Conservation (phyloP, 306 rosid species). For the Cicer cuneatum region DNA sequence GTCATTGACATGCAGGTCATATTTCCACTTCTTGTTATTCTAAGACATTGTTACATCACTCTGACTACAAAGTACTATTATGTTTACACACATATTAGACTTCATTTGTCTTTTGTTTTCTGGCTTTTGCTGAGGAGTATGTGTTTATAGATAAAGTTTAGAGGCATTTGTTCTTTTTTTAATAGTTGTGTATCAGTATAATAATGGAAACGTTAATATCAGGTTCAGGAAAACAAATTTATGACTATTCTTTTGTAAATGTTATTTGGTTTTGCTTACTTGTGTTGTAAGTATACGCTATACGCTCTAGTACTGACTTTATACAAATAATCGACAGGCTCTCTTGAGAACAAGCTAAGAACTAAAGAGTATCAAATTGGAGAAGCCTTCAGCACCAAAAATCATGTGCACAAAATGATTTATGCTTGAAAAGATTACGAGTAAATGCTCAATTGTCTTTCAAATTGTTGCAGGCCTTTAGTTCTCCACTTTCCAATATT, state of each 20-base stretch:
- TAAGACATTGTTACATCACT: constrained; percentile 13
- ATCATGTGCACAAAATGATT: background rate
- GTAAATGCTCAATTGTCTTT: too few species aligned
- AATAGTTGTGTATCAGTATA: background rate
- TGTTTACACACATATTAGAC: background rate
- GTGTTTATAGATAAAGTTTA: background rate
- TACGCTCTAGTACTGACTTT: background rate
- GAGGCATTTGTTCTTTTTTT: constrained; percentile 6
- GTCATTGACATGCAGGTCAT: constrained; percentile 24
- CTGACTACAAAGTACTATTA: background rate
- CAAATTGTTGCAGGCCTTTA: too few species aligned
- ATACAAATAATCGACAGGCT: too few species aligned
- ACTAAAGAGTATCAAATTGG: too few species aligned
- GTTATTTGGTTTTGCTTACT: background rate
- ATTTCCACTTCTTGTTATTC: constrained; percentile 34
- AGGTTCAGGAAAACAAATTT: background rate
- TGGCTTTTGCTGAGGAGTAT: constrained; percentile 1
- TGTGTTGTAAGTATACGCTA: background rate
- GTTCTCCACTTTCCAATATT: too few species aligned
- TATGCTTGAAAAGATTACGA: background rate
- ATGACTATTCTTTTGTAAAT: background rate
- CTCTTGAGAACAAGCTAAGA: too few species aligned
- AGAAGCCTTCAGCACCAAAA: background rate
- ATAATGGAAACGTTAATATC: background rate
- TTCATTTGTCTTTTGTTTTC: background rate